A percentile compares a stretch with the other conserved stretches of the same genome.
phyloP scores from a whole-genome alignment of 495 filamentous ascomycete species.

The Aspergillus haitiensis region DNA sequence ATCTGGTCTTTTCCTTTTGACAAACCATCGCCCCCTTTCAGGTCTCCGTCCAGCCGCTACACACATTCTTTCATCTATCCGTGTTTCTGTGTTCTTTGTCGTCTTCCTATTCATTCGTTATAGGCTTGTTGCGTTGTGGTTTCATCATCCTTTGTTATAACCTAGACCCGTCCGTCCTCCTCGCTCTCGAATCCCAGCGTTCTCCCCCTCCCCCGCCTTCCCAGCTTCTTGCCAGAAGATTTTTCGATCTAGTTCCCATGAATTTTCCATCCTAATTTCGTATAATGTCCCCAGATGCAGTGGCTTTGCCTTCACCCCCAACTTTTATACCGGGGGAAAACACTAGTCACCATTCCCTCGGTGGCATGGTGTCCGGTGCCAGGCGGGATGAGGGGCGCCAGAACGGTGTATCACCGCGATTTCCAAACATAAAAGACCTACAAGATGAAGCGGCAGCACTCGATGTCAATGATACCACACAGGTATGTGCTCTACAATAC shows the following conservation, averaged over 20 bases:
- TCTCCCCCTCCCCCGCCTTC: constrained; percentile 3
- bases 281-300: constrained; percentile 49
- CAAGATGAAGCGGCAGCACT: constrained; percentile 49
- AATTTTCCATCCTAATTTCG: constrained; percentile 25
- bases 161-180: not conserved
- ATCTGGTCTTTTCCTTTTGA: not conserved
- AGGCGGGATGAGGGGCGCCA: constrained; percentile 30
- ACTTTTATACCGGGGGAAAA: constrained; percentile 41
- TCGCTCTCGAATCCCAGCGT: not conserved
- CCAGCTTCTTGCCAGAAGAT: constrained; percentile 12
- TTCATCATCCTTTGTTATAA: not conserved
- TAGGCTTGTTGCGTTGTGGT: not conserved
- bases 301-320: constrained; percentile 43
- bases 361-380: constrained; percentile 35
- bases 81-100: not conserved
- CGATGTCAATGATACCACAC: constrained; percentile 42
- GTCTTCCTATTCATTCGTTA: not conserved
- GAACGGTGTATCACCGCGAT: constrained; percentile 39
- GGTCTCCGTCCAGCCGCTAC: not conserved
- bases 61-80: constrained; percentile 1
- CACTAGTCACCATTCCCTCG: constrained; percentile 27
- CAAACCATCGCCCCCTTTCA: not conserved
- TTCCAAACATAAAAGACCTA: constrained; percentile 76
- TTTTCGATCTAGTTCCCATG: constrained; percentile 30
- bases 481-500: constrained; percentile 35